phyloP scores from a whole-genome alignment of 345 rosid species.

The Odontarrhena argentea region DNA sequence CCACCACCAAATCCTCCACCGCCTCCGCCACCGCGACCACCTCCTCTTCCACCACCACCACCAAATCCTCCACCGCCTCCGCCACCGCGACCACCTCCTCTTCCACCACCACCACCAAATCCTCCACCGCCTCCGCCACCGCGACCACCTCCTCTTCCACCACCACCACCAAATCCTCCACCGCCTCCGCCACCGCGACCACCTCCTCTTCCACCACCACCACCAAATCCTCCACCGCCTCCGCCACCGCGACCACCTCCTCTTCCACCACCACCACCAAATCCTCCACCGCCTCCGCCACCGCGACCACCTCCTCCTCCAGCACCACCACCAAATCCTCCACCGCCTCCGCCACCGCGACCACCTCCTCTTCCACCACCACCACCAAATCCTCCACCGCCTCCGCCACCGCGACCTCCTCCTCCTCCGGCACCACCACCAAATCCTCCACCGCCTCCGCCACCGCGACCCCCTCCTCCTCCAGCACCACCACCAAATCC shows the following conservation, averaged over 20 bases:
- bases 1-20: slow-evolving; percentile 31
- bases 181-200: slow-evolving; percentile 27
- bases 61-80: slow-evolving; percentile 24
- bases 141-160: not conserved
- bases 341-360: slow-evolving; percentile 4
- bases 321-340: slow-evolving; percentile 27
- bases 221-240: slow-evolving; percentile 27
- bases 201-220: slow-evolving; percentile 24
- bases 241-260: slow-evolving; percentile 23
- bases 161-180: slow-evolving; percentile 8
- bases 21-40: slow-evolving; percentile 21
- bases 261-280: slow-evolving; percentile 9
- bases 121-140: slow-evolving; percentile 17
- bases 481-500: slow-evolving; percentile 31
- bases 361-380: not conserved
- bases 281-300: slow-evolving; percentile 20
- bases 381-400: slow-evolving; percentile 12
- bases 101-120: slow-evolving; percentile 30
- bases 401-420: slow-evolving; percentile 19
- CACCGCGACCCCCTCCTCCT: slow-evolving; percentile 28
- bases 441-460: slow-evolving; percentile 19
- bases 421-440: slow-evolving; percentile 40
- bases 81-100: slow-evolving; percentile 25
- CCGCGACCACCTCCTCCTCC: slow-evolving; percentile 28
- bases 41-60: slow-evolving; percentile 15